phyloP scores from a whole-genome alignment of 2,329 filamentous ascomycete species.

The Neonectria neomacrospora region DNA sequence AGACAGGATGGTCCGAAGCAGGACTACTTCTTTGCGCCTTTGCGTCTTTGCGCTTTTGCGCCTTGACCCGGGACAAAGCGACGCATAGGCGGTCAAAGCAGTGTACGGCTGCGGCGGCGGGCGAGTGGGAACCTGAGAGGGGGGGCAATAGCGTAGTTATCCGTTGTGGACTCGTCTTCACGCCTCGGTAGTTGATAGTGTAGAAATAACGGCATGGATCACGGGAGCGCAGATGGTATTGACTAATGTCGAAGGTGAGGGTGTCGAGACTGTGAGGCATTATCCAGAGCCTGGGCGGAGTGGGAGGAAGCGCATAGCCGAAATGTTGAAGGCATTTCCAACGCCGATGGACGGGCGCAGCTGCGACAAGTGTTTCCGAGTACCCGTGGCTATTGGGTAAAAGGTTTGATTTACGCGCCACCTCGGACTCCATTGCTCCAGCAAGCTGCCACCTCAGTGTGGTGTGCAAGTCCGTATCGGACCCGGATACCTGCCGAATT shows the following conservation, averaged over 20 bases:
- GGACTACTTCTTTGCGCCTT: not conserved
- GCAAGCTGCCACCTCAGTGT: too few relatives aligned
- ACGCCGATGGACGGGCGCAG: not conserved
- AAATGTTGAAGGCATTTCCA: not conserved
- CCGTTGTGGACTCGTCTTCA: not conserved
- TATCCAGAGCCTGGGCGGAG: not conserved
- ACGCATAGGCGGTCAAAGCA: conserved; percentile 9
- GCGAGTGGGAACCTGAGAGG: conserved; percentile 6
- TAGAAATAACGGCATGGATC: not conserved
- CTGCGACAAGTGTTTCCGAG: not conserved
- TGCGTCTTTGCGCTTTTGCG: not conserved
- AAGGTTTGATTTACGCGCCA: not conserved
- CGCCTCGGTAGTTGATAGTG: not conserved
- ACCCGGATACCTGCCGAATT: not conserved
- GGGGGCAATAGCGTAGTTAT: not conserved
- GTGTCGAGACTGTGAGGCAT: conserved; percentile 1
- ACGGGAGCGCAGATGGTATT: not conserved
- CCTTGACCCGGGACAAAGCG: conserved; percentile 10
- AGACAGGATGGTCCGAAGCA: conserved; percentile 9
- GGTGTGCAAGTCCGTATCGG: not conserved
- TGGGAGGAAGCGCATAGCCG: conserved; percentile 2
- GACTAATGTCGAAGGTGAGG: not conserved
- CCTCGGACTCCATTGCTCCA: not conserved
- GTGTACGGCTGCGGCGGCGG: conserved; percentile 4
- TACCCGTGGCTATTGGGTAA: conserved; percentile 3